Evolutionary conservation across 176 grass and related monocot genomes (phyloP), one percentile per base, ranked within the genome.

Genomic region (Pharus latifolius): DNA sequence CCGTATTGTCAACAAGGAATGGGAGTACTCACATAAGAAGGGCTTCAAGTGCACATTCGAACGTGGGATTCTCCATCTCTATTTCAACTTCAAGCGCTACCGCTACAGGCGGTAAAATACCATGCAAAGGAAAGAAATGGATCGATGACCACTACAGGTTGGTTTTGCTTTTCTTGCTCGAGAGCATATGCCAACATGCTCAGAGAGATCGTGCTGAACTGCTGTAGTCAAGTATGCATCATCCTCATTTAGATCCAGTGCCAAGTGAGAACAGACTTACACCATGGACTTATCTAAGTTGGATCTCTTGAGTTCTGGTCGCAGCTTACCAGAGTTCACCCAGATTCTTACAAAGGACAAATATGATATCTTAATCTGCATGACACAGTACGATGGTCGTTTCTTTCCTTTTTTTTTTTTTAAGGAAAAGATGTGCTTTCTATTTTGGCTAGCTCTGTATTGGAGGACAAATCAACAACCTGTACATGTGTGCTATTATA

Each of bases 1-100:
- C 42, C 83, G 89, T 24, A 93, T 98, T 57, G 94, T 98, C 11
- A 98, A 98, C 65, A 98, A 98, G 74, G 94, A 98, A 65, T 93
- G 94, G 94, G 90, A 99, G 32, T 99, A 99, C 78, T 99, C 95
- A 43, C 95, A 99, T 64, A 99, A 99, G 87, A 99, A 99, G 42
- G 95, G 95, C 29, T 99, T 94, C 78, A 99, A 99, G 68, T 94
- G 84, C 58, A 99, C 95, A 7, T 99, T 94, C 30, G 95, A 99
- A 14, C 90, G 90, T 29, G 95, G 95, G 11, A 99, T 99, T 88
- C 87, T 99, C 46, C 95, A 94, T 69, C 71, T 99, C 19, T 99
- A 99, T 80, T 88, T 99, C 72, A 94, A 99, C 75, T 99, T 99
- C 79, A 99, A 99, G 78, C 84, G 90, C 10, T 72, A 99, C 43